A percentile compares a stretch with the other conserved stretches of the same genome.
Conservation (phyloP, 2,329 filamentous ascomycete genomes). For the Xylariaceae sp. region DNA sequence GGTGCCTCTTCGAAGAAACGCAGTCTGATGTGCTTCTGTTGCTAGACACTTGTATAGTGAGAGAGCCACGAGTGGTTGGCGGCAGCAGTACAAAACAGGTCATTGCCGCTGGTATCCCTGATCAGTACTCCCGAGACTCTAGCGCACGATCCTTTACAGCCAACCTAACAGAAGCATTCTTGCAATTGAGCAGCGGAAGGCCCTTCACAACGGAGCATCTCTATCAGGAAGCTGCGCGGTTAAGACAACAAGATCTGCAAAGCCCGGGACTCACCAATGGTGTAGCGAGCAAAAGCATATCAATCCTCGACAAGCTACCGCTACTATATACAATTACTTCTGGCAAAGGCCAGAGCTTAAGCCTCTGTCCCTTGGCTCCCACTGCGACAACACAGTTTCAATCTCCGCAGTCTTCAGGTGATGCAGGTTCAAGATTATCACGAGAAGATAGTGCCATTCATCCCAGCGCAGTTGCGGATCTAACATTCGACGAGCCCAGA, state of each 20-base stretch:
- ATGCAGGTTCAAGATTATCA: constrained; percentile 38
- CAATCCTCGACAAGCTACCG: constrained; percentile 49
- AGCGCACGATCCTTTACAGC: constrained; percentile 63
- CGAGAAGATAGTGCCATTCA: constrained; percentile 53
- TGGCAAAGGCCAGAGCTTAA: constrained; percentile 58
- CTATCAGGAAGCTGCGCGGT: constrained; percentile 59
- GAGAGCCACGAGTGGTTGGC: constrained; percentile 56
- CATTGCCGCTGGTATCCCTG: constrained; percentile 64
- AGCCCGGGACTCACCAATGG: constrained; percentile 54
- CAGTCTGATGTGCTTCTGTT: constrained; percentile 67
- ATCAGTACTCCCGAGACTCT: constrained; percentile 53
- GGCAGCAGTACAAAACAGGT: constrained; percentile 65
- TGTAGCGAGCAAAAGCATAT: constrained; percentile 42
- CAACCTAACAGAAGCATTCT: constrained; percentile 61
- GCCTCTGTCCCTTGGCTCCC: constrained; percentile 55
- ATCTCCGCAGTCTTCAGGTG: constrained; percentile 39
- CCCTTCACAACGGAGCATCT: constrained; percentile 63
- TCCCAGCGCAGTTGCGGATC: constrained; percentile 55
- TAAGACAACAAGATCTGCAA: constrained; percentile 54
- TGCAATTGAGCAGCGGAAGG: constrained; percentile 57
- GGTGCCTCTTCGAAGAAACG: constrained; percentile 66
- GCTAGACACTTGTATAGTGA: constrained; percentile 65
- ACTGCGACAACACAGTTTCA: constrained; percentile 38
- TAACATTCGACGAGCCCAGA: constrained; percentile 66
- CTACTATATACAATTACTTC: constrained; percentile 62